phyloP scores from a whole-genome alignment of 805 yeast species.

The Myxozyma nipponensis region DNA sequence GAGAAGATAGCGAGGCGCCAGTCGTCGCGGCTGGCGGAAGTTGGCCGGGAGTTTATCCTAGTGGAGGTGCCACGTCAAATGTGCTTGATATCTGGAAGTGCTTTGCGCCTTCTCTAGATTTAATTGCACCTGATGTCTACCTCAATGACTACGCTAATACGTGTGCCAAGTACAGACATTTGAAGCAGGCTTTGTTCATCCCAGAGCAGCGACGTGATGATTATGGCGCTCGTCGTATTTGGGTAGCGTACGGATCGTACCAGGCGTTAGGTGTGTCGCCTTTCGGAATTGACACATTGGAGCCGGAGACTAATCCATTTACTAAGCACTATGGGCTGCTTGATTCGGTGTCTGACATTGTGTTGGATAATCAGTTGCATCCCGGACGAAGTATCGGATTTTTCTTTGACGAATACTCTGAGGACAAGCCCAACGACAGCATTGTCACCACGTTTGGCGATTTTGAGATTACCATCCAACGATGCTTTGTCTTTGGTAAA shows the following conservation, averaged over 20 bases:
- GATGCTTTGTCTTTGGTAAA: slow-evolving; percentile 19
- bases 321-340: slow-evolving; percentile 18
- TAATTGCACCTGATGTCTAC: slow-evolving; percentile 26
- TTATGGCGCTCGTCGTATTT: slow-evolving; percentile 23
- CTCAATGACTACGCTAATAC: slow-evolving; percentile 16
- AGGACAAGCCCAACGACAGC: too few relatives aligned
- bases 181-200: slow-evolving; percentile 16
- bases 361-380: slow-evolving; percentile 14
- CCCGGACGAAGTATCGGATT: slow-evolving; percentile 15
- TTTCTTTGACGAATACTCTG: slow-evolving; percentile 19
- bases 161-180: slow-evolving; percentile 13
- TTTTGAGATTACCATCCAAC: slow-evolving; percentile 5
- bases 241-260: slow-evolving; percentile 17
- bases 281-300: slow-evolving; percentile 23
- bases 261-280: slow-evolving; percentile 24
- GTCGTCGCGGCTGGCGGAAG: slow-evolving; percentile 20
- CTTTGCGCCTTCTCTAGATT: slow-evolving; percentile 7
- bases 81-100: slow-evolving; percentile 23
- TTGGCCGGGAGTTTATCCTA: slow-evolving; percentile 25
- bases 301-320: slow-evolving; percentile 8
- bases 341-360: slow-evolving; percentile 1
- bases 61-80: slow-evolving; percentile 23
- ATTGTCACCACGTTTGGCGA: slow-evolving; percentile 6
- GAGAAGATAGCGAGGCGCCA: slow-evolving; percentile 8
- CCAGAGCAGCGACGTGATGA: slow-evolving; percentile 29